Percentiles rank a stretch among this genome's conserved stretches.
Evolutionary conservation across 2,329 filamentous ascomycete genomes (phyloP).

Genomic region (Cladosporium sphaerospermum): DNA sequence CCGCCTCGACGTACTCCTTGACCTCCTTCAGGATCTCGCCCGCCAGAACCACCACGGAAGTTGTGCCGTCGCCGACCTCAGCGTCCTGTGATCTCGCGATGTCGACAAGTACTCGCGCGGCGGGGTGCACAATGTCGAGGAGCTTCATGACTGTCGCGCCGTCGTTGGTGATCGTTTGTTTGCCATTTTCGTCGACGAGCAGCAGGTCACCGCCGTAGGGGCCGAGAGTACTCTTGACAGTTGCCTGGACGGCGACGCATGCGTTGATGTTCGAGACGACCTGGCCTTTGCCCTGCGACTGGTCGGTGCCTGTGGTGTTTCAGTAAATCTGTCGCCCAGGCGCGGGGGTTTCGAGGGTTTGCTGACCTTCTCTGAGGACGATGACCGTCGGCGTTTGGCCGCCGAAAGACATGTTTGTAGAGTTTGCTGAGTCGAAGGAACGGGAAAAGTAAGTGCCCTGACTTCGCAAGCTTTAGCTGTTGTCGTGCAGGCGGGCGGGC

Average conservation of each 20-base stretch:
- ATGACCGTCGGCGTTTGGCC: slow-evolving; percentile 97
- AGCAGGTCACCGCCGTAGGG: slow-evolving; percentile 95
- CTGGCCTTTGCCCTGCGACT: slow-evolving; percentile 94
- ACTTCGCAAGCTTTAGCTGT: not conserved
- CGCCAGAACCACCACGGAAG: slow-evolving; percentile 93
- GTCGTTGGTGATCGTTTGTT: slow-evolving; percentile 97
- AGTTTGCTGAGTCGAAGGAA: not conserved
- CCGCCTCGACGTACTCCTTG: slow-evolving; percentile 92
- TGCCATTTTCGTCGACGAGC: slow-evolving; percentile 92
- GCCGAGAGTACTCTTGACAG: slow-evolving; percentile 90
- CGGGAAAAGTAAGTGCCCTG: not conserved
- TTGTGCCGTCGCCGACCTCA: slow-evolving; percentile 96
- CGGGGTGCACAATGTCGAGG: slow-evolving; percentile 96
- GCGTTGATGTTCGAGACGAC: slow-evolving; percentile 98
- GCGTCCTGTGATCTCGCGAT: slow-evolving; percentile 98
- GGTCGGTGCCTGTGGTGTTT: slow-evolving; percentile 69
- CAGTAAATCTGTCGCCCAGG: slow-evolving; percentile 11
- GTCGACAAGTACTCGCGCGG: slow-evolving; percentile 93
- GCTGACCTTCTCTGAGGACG: slow-evolving; percentile 90
- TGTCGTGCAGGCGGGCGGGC: not conserved
- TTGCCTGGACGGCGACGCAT: slow-evolving; percentile 89
- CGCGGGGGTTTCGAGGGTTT: slow-evolving; percentile 2
- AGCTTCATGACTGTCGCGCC: slow-evolving; percentile 99
- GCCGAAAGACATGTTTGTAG: slow-evolving; percentile 77
- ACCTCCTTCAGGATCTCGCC: slow-evolving; percentile 96